These are phyloP conservation scores for Scleroderma citrinum DNA, from an alignment of 768 basidiomycete genomes.

Conservation along the genomic window DNA sequence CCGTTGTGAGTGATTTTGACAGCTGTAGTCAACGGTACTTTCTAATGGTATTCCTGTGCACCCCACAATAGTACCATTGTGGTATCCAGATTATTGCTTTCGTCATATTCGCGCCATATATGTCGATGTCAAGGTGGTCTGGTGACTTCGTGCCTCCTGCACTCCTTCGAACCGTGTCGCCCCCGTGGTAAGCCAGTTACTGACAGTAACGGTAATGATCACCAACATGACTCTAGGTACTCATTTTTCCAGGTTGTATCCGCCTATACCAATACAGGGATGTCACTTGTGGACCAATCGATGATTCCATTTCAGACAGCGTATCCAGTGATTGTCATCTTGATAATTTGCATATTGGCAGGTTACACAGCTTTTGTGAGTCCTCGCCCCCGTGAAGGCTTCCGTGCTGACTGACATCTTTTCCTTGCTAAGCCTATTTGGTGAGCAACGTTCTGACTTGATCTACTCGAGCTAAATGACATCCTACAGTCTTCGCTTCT, in stretches of 20 bases:
- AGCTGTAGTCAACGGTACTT: neutral
- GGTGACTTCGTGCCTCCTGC: conserved; percentile 53
- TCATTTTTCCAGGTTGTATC: conserved; percentile 81
- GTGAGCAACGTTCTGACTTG: conserved; percentile 42
- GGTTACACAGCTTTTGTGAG: conserved; percentile 93
- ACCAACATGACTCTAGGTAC: conserved; percentile 49
- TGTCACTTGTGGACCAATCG: conserved; percentile 80
- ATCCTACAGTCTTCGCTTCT: conserved; percentile 60
- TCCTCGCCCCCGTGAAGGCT: conserved; percentile 15
- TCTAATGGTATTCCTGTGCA: conserved; percentile 4
- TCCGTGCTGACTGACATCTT: neutral
- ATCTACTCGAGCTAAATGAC: neutral
- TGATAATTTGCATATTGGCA: conserved; percentile 75
- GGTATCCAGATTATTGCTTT: conserved; percentile 63
- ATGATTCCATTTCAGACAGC: conserved; percentile 90
- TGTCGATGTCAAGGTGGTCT: conserved; percentile 55
- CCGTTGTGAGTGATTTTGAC: conserved; percentile 45
- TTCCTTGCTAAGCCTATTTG: conserved; percentile 62
- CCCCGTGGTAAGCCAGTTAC: conserved; percentile 52
- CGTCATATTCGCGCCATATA: conserved; percentile 76
- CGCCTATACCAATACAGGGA: conserved; percentile 84
- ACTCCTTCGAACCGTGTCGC: conserved; percentile 47
- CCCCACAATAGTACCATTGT: conserved; percentile 63
- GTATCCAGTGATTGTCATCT: conserved; percentile 69
- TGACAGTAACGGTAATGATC: neutral